Evolutionary conservation across 805 yeast genomes (phyloP), one percentile per base, ranked within the genome.

Genomic region (Wickerhamiella azyma): DNA sequence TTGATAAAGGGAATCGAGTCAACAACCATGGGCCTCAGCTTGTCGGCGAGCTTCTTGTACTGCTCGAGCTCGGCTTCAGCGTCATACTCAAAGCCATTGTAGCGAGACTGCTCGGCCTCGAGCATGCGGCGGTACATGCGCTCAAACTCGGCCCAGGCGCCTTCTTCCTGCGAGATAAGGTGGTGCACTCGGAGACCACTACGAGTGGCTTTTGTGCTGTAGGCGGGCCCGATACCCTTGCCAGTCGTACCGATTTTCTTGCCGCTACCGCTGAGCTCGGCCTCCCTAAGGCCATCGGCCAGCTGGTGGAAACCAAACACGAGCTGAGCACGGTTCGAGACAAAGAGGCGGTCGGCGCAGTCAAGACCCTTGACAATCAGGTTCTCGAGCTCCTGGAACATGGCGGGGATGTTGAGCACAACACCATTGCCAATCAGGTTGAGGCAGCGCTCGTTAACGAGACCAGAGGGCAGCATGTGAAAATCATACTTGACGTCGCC

Each of bases 381-480:
- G 58, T 76, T 77, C 58, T 77, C 79, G 61, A 92, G 75, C 67
- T 92, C 98, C 55, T 75, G 72, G 59, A 92, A 92, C 56, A 92
- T 79, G 0, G 96, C 85, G 37, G 97, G 96, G 42, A 92, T 75
- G 64, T 92, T 96, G 55, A 92, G 75, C 52, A 92, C 98, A 40
- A 92, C 98, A 62, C 98, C 98, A 26, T 89, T 81, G 50, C 98
- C 98, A 55, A 92, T 76, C 56, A 92, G 68, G 67, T 92, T 92
- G 57, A 72, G 67, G 68, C 98, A 92, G 48, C 82, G 81, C 50
- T 92, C 86, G 64, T 92, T 92, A 50, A 92, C 94, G 53, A 92
- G 75, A n/a, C 98, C 98, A 9, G 96, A 85, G 16, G 98, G 98
- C 52, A 92, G 76, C 95, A 92, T 89, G 69, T 92, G 98, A 81